Conservation (phyloP, 2,329 filamentous ascomycete genomes). For the Podosphaera xanthii region DNA sequence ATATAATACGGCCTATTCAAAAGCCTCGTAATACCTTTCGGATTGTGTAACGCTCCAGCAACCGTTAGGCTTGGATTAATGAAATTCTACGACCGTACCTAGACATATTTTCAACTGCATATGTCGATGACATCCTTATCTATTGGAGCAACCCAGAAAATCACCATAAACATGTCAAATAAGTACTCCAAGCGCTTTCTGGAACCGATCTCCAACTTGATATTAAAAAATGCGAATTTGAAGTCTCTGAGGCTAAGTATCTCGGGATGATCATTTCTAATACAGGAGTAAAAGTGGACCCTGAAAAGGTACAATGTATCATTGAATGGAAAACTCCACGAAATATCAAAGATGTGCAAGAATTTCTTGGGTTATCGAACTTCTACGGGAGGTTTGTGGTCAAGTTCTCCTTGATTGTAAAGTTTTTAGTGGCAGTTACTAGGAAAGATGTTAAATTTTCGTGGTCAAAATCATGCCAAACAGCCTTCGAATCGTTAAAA, state of each 20-base stretch:
- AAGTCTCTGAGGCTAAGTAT: not conserved
- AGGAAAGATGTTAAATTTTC: not conserved
- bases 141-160: not conserved
- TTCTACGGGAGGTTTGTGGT: not conserved
- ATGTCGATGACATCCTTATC: not conserved
- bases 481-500: not conserved
- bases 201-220: not conserved
- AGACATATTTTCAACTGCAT: not conserved
- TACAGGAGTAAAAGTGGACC: not conserved
- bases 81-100: not conserved
- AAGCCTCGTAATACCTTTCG: conserved; percentile 1
- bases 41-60: not conserved
- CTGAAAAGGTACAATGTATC: not conserved
- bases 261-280: not conserved
- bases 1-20: not conserved
- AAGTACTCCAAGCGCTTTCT: not conserved
- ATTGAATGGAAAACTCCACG: not conserved
- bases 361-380: not conserved
- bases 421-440: not conserved
- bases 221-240: not conserved
- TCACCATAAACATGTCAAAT: not conserved
- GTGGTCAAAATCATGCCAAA: not conserved
- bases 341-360: not conserved
- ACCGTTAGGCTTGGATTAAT: not conserved
- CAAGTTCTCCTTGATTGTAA: not conserved